phyloP scores from a whole-genome alignment of 176 grass and related monocot genomes.

The Aegilops sharonensis region DNA sequence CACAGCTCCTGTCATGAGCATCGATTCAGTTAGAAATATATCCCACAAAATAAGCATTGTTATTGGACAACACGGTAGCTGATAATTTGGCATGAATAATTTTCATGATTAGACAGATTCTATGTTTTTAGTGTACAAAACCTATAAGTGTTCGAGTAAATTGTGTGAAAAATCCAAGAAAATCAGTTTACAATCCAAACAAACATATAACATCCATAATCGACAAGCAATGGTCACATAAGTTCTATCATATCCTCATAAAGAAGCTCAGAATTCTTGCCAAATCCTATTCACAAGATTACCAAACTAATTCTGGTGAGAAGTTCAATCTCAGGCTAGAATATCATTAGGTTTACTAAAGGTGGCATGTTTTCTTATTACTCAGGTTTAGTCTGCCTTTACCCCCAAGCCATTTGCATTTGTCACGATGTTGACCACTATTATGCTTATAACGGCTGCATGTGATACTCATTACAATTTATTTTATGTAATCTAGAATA shows the following conservation, averaged over 20 bases:
- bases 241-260: not conserved
- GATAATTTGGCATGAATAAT: not conserved
- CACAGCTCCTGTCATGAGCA: conserved; percentile 75
- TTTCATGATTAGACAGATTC: no score
- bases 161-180: not conserved
- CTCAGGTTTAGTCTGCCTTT: no score
- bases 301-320: not conserved
- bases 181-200: not conserved
- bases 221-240: not conserved
- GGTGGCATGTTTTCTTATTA: not conserved
- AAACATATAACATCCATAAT: not conserved
- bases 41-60: not conserved
- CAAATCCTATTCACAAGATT: not conserved
- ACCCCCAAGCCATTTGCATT: no score
- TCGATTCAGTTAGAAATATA: conserved; percentile 6
- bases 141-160: not conserved
- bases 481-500: not conserved
- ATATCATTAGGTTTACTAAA: not conserved
- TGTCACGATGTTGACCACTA: not conserved
- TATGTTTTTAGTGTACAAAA: not conserved
- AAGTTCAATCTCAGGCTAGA: not conserved
- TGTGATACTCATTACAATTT: not conserved
- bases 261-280: not conserved
- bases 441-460: not conserved
- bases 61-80: not conserved